Evolutionary conservation across 2,329 filamentous ascomycete genomes (phyloP).

Genomic region (Colletotrichum sp.): DNA sequence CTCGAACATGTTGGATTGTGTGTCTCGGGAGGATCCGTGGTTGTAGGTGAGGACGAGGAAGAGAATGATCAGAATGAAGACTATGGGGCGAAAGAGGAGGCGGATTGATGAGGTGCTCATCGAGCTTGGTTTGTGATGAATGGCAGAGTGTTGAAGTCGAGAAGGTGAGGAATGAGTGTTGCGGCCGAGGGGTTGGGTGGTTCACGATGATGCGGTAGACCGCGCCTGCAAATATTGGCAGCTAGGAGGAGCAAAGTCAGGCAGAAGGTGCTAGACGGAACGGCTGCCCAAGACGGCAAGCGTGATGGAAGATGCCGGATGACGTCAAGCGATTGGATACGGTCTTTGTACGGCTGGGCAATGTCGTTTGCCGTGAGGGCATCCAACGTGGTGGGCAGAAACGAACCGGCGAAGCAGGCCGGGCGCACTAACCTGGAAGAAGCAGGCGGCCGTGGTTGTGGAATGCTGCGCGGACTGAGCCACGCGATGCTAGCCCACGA

Average conservation of each 20-base stretch:
- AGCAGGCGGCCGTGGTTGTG: background rate
- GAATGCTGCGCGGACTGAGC: background rate
- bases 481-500: background rate
- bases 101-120: background rate
- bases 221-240: background rate
- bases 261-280: background rate
- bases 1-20: background rate
- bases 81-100: background rate
- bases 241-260: background rate
- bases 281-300: background rate
- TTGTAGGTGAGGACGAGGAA: background rate
- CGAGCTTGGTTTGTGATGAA: background rate
- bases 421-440: background rate
- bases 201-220: background rate
- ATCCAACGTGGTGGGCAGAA: background rate
- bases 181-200: background rate
- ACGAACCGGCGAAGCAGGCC: background rate
- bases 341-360: background rate
- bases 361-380: background rate
- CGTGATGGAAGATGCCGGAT: background rate
- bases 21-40: slow-evolving; percentile 1
- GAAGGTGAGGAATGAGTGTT: background rate
- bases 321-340: slow-evolving; percentile 5
- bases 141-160: background rate
- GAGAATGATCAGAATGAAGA: slow-evolving; percentile 1